Evolutionary conservation across 2,329 filamentous ascomycete genomes (phyloP), one percentile per base, ranked within the genome.

Genomic region (Orbilia javanica): DNA sequence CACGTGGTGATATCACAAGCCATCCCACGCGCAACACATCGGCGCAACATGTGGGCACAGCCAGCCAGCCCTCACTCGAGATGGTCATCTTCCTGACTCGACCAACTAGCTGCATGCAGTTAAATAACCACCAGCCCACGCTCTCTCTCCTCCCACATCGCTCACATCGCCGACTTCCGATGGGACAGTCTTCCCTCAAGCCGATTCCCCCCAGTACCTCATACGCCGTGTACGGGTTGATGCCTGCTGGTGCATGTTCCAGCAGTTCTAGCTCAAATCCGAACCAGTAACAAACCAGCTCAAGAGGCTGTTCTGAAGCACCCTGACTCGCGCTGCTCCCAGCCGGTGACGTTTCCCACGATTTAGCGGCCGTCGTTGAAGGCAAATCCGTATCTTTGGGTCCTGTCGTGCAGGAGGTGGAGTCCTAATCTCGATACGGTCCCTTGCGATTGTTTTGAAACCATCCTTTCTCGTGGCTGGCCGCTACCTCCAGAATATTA

Each of bases 151-250:
- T 39, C 50, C 4, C 36, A 15, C 36, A 60, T 70, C 57, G 66
- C 73, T 66, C 46, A 66, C 73, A 77, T 77, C 73, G 73, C 73
- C 73, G 73, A 71, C 57, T 52, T 71, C 73, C 73, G 73, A 77
- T 77, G 73, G 73, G 66, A 66, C 20, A 67, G 20, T 48, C 50
- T 60, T 15, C 25, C 27, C 34, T 5, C 46, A 42, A 27, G 39
- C 55, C 42, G 60, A 22, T 18, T 42, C 27, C 22, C 29, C 29
- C 60, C 36, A 50, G 20, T 13, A 46, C 42, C 42, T 15, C 25
- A 8, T 48, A 42, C 27, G 42, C 20, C 18, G 27, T 27, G 18
- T 42, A 20, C 34, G 50, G 13, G 39, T 10, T 48, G 11, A 60
- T 39, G 42, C 55, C 42, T 66, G 63, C 50, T 68, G 62, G 53